Percentiles rank a stretch among this genome's conserved stretches.
Conservation (phyloP, 2,329 filamentous ascomycete genomes). For the Cercospora citrullina region DNA sequence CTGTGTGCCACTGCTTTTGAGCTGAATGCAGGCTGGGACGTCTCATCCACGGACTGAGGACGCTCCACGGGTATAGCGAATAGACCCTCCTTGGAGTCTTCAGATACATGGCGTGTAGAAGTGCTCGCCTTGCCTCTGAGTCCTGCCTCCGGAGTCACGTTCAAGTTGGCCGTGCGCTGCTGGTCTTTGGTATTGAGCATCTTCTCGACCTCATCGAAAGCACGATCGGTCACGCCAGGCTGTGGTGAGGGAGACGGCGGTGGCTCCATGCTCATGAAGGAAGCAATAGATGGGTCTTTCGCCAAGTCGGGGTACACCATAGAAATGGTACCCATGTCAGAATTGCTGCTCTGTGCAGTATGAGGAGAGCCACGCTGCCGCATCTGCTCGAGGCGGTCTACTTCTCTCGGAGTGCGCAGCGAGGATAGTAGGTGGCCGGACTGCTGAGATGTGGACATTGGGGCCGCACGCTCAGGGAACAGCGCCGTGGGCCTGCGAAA, state of each 20-base stretch:
- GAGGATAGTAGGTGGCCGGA: neutral
- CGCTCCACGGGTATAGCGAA: constrained; percentile 21
- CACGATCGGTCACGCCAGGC: constrained; percentile 1
- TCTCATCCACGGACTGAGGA: neutral
- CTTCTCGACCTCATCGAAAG: constrained; percentile 14
- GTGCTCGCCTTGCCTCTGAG: neutral
- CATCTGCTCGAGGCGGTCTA: neutral
- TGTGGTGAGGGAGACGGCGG: neutral
- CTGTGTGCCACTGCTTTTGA: neutral
- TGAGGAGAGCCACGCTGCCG: constrained; percentile 4
- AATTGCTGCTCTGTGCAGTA: constrained; percentile 15
- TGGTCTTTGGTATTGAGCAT: neutral
- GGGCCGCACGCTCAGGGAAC: constrained; percentile 10
- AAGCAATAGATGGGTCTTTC: constrained; percentile 26
- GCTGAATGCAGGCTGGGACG: neutral
- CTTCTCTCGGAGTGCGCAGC: neutral
- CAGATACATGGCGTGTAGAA: constrained; percentile 7
- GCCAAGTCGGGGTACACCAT: constrained; percentile 29
- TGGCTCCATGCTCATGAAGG: constrained; percentile 18
- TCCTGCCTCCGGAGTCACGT: neutral
- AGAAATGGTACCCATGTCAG: constrained; percentile 22
- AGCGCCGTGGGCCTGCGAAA: constrained; percentile 8
- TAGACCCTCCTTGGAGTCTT: constrained; percentile 11
- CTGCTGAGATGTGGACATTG: neutral
- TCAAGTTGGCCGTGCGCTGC: neutral